Base-by-base conservation (phyloP, 2,329 filamentous ascomycete species). In the Stemphylium vesicarium region DNA sequence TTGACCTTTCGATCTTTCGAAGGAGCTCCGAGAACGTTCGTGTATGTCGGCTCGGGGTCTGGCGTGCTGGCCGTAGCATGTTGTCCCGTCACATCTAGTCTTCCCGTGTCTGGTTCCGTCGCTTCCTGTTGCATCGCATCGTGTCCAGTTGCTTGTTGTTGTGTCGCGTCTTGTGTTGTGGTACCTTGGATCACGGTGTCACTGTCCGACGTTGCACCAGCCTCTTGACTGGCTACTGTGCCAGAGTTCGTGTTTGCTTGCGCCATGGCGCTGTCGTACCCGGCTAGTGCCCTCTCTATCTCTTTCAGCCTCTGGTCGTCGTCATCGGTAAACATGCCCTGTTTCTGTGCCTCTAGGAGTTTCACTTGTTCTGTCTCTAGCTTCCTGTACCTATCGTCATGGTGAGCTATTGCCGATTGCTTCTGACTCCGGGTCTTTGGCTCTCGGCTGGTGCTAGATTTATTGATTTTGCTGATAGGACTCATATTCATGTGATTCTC, bases 341-440 rank as follows among this genome's bases (percentile, higher is more conserved):
- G 4, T 26, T 24, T 16, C 16, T 39, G 4, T 47, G 11, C 24
- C 38, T 53, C 4, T 31, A 35, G 12, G 31, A 53, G 41, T 29
- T 46, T 35, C 20, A 9, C 16, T 40, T n/a, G n/a, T 45, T 53
- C 49, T 36, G 13, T 39, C 49, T 57, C 5, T 8, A 57, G 50
- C 15, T 53, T 44, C 39, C 12, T 16, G 29, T 42, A 16, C n/a
- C n/a, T n/a, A n/a, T n/a, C n/a, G n/a, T n/a, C n/a, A n/a, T n/a
- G n/a, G n/a, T n/a, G n/a, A n/a, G n/a, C n/a, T n/a, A n/a, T n/a
- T n/a, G n/a, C n/a, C n/a, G n/a, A n/a, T n/a, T n/a, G n/a, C n/a
- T n/a, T n/a, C n/a, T n/a, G n/a, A n/a, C n/a, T n/a, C n/a, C n/a
- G n/a, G n/a, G n/a, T n/a, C n/a, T n/a, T n/a, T n/a, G n/a, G n/a